phyloP scores from a whole-genome alignment of 2,329 filamentous ascomycete species.

The Arachnomyces sp. region DNA sequence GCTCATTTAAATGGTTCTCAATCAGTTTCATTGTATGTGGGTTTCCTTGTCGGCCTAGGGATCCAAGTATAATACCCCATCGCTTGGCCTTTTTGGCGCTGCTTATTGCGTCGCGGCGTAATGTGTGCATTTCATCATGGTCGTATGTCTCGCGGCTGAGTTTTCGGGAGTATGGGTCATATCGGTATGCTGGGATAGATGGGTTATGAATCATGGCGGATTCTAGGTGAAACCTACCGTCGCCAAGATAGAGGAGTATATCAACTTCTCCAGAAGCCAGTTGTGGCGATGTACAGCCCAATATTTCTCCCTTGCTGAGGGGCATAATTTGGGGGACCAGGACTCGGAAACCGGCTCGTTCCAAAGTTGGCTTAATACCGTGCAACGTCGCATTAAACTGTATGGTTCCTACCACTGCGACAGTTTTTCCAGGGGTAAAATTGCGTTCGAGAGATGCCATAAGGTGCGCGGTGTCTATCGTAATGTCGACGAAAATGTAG shows the following conservation, averaged over 20 bases:
- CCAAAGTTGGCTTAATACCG: conserved; percentile 67
- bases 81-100: conserved; percentile 70
- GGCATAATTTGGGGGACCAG: conserved; percentile 89
- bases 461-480: conserved; percentile 84
- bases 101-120: conserved; percentile 69
- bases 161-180: conserved; percentile 90
- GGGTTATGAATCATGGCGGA: conserved; percentile 99
- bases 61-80: conserved; percentile 92
- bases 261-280: conserved; percentile 58
- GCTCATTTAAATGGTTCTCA: conserved; percentile 63
- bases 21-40: conserved; percentile 85
- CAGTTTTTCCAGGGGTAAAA: conserved; percentile 73
- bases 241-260: conserved; percentile 79
- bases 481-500: conserved; percentile 97
- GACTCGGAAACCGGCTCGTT: conserved; percentile 76
- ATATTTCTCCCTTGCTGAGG: conserved; percentile 86
- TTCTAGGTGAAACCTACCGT: conserved; percentile 92
- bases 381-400: conserved; percentile 98
- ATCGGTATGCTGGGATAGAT: conserved; percentile 79
- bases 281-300: conserved; percentile 89
- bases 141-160: conserved; percentile 88
- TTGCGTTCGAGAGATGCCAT: conserved; percentile 82
- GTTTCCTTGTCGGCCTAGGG: conserved; percentile 89
- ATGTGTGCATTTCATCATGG: conserved; percentile 79
- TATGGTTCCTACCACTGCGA: conserved; percentile 92